Conservation (phyloP, 805 yeast species). For the Zygosaccharomyces bailii region DNA sequence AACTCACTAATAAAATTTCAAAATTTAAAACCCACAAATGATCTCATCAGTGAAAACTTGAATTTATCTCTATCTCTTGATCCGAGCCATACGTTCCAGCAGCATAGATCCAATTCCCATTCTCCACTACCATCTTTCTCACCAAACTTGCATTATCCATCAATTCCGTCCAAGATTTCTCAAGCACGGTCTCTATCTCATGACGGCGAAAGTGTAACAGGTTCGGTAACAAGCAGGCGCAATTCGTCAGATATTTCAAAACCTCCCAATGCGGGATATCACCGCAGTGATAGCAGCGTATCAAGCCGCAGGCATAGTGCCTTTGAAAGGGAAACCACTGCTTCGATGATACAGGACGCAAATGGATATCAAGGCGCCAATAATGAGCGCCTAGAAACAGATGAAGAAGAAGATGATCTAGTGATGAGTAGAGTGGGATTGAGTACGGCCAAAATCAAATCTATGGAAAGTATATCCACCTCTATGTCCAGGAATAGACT, state of each 20-base stretch:
- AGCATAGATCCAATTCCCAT: constrained; percentile 28
- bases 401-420: constrained; percentile 26
- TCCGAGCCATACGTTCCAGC: constrained; percentile 17
- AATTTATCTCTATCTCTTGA: constrained; percentile 45
- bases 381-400: constrained; percentile 9
- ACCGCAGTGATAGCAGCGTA: constrained; percentile 12
- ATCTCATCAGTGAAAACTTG: constrained; percentile 52
- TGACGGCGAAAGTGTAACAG: constrained; percentile 8
- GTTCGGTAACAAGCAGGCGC: constrained; percentile 13
- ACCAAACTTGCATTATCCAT: constrained; percentile 27
- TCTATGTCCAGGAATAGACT: constrained; percentile 26
- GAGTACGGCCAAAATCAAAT: constrained; percentile 12
- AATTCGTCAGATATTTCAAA: constrained; percentile 16
- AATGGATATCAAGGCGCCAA: background rate
- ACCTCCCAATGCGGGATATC: constrained; percentile 6
- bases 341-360: constrained; percentile 5
- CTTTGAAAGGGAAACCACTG: constrained; percentile 10
- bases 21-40: constrained; percentile 49
- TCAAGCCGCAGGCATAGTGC: constrained; percentile 12
- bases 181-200: constrained; percentile 14
- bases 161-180: constrained; percentile 34
- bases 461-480: constrained; percentile 29
- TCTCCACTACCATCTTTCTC: constrained; percentile 37
- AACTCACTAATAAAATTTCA: constrained; percentile 53
- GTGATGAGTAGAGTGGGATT: constrained; percentile 14